Evolutionary conservation across 257 asterid genomes (phyloP).

Genomic region (Forsythia suspensa): DNA sequence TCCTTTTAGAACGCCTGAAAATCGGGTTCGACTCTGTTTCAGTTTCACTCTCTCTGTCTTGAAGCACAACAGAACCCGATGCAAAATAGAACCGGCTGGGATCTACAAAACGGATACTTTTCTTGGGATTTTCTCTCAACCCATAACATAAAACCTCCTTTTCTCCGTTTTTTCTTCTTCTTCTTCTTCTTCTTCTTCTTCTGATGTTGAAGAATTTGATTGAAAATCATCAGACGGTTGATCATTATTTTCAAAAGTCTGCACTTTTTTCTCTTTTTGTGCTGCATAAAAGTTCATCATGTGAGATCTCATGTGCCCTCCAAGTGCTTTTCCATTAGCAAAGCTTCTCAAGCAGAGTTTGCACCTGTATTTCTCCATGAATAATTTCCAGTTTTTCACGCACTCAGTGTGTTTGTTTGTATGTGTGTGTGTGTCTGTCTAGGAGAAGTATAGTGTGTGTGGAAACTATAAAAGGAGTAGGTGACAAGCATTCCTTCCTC

Average conservation of each 20-base stretch:
- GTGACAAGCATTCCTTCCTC: slow-evolving; percentile 81
- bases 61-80: slow-evolving; percentile 37
- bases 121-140: slow-evolving; percentile 26
- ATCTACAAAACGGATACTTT: slow-evolving; percentile 25
- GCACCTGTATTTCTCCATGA: slow-evolving; percentile 81
- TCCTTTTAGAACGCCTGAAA: slow-evolving; percentile 53
- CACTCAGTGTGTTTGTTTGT: slow-evolving; percentile 27
- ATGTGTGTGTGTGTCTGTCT: background rate
- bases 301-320: slow-evolving; percentile 98
- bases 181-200: slow-evolving; percentile 28
- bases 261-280: background rate
- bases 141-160: slow-evolving; percentile 16
- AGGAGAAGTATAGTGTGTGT: slow-evolving; percentile 48
- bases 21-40: slow-evolving; percentile 45
- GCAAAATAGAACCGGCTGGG: slow-evolving; percentile 26
- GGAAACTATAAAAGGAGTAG: slow-evolving; percentile 69
- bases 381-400: slow-evolving; percentile 3
- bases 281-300: slow-evolving; percentile 39
- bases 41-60: slow-evolving; percentile 62
- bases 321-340: slow-evolving; percentile 79
- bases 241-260: background rate
- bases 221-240: slow-evolving; percentile 30
- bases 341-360: slow-evolving; percentile 65
- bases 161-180: slow-evolving; percentile 17
- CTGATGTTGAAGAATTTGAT: slow-evolving; percentile 28